Evolutionary conservation across 129 eudicot species (phyloP), one percentile per base, ranked within the genome.

Genomic region (Chrysanthemum makinoi): DNA sequence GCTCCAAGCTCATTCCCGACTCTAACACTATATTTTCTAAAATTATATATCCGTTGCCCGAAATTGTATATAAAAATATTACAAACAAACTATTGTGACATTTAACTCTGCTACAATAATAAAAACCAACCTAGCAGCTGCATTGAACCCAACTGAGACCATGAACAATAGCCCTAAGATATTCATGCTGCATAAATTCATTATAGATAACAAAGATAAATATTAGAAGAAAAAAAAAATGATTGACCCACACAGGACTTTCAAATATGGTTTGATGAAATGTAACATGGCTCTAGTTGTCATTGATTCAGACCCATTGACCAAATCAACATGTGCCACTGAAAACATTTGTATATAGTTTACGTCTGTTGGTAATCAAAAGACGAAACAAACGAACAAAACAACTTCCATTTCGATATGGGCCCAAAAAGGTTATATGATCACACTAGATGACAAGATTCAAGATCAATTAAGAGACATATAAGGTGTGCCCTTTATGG

Each of bases 1-100:
- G 95, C 96, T 78, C 98, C 96, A 6, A 93, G 85, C 87, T 93
- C 98, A 17, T 93, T 93, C 58, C 98, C 83, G 64, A 93, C 96
- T 79, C 98, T 80, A 62, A 93, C 98, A 82, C 98, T 93, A 82
- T 93, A 82, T 57, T 52, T 67, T 47, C 48, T 22, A 10, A 28
- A 51, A 51, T 73, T 1, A 16, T 4, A 11, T 49, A 44, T 46
- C 22, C 6, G 26, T 18, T 62, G 13, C 18, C 35, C 35, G 6
- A 30, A 30, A 30, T 5, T 5, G 4, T 30, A 30, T 30, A 30
- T 30, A 30, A 30, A 30, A 30, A 30, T 30, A 30, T 4, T 30
- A 30, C 35, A 30, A 30, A 30, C 35, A 30, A 30, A 30, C 4
- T 30, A 30, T 30, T 30, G 35, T 30, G 35, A 30, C 30, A 28